phyloP scores from a whole-genome alignment of 2,329 filamentous ascomycete species.

The Xylogone sp. region DNA sequence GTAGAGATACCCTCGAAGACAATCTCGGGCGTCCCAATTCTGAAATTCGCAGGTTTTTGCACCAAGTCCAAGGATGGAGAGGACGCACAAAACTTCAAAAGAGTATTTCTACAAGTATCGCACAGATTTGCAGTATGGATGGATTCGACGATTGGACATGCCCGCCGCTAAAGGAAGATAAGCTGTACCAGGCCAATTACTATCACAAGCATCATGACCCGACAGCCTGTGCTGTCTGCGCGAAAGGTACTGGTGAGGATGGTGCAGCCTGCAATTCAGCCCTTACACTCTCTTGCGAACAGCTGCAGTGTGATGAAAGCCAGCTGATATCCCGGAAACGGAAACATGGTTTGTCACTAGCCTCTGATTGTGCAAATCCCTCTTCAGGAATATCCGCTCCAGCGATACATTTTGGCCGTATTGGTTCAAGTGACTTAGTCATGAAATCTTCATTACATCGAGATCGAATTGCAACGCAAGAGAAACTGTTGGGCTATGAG shows the following conservation, averaged over 20 bases:
- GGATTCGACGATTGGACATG: slow-evolving; percentile 3
- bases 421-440: slow-evolving; percentile 26
- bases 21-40: not conserved
- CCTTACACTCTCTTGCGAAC: not conserved
- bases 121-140: not conserved
- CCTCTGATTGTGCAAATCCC: no score
- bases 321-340: no score
- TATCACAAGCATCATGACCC: slow-evolving; percentile 7
- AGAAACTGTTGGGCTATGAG: slow-evolving; percentile 20
- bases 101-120: no score
- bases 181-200: slow-evolving; percentile 4
- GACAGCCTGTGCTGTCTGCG: not conserved
- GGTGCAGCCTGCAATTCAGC: not conserved
- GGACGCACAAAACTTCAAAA: no score
- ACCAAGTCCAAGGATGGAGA: slow-evolving; percentile 5
- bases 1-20: slow-evolving; percentile 12
- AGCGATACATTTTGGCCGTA: slow-evolving; percentile 27
- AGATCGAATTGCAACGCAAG: slow-evolving; percentile 6
- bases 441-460: slow-evolving; percentile 9
- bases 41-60: slow-evolving; percentile 10
- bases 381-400: not conserved
- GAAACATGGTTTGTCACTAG: no score
- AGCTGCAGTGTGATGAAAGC: not conserved
- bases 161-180: slow-evolving; percentile 6
- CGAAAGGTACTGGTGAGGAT: not conserved